These are phyloP conservation scores for Oryza rufipogon DNA, from an alignment of 176 grass and related monocot genomes.

Conservation along the genomic window DNA sequence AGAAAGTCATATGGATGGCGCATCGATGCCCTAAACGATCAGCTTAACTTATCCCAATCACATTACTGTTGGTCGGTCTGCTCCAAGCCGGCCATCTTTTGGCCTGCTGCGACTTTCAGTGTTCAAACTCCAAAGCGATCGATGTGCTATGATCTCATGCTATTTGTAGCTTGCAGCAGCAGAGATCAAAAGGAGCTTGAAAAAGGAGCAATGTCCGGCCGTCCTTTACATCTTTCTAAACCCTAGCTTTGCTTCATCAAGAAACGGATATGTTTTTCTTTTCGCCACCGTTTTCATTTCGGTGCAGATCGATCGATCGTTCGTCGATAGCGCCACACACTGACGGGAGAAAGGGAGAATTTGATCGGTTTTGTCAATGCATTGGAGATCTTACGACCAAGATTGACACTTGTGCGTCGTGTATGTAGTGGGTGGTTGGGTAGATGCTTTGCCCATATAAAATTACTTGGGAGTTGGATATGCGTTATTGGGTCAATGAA, in stretches of 20 bases:
- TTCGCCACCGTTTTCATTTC: constrained; percentile 14
- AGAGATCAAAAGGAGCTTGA: constrained; percentile 29
- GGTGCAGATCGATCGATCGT: constrained; percentile 8
- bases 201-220: constrained; percentile 30
- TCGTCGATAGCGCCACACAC: neutral
- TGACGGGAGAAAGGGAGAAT: neutral
- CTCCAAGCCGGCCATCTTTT: constrained; percentile 32
- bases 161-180: neutral
- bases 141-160: neutral
- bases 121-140: constrained; percentile 39
- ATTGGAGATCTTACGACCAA: neutral
- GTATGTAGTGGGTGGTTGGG: constrained; percentile 49
- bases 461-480: neutral
- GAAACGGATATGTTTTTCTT: constrained; percentile 7
- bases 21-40: constrained; percentile 28
- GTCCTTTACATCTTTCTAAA: neutral
- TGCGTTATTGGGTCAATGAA: neutral
- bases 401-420: neutral
- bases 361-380: constrained; percentile 36
- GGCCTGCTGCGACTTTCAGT: neutral
- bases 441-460: constrained; percentile 21
- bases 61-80: constrained; percentile 42
- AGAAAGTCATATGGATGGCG: neutral
- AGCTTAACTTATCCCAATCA: constrained; percentile 38
- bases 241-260: neutral